These are phyloP conservation scores for Saccharum spontaneum DNA, from an alignment of 176 grass and related monocot genomes.

Conservation along the genomic window DNA sequence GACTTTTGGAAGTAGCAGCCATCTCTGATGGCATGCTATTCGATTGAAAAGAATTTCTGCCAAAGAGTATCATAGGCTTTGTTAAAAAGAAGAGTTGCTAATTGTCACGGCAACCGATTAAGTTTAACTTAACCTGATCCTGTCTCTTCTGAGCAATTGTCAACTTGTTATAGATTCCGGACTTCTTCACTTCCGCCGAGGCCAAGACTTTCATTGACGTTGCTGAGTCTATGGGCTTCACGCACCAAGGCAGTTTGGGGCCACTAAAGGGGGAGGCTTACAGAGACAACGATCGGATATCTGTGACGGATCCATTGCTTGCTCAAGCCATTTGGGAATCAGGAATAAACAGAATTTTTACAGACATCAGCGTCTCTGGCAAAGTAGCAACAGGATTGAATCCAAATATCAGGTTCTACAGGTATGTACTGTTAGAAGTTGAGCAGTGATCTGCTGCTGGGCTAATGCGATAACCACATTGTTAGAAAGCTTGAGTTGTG, in stretches of 20 bases:
- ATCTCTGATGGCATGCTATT: not conserved
- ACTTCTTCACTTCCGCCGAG: slow-evolving; percentile 71
- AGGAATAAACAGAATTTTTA: slow-evolving; percentile 70
- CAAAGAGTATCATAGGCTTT: not conserved
- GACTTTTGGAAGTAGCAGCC: not conserved
- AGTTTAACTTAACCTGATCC: not conserved
- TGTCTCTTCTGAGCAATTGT: not conserved
- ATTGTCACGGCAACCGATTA: not conserved
- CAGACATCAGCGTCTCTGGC: slow-evolving; percentile 62
- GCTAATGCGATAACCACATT: not conserved
- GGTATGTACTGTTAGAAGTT: slow-evolving; percentile 37
- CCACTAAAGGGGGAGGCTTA: slow-evolving; percentile 81
- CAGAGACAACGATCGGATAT: slow-evolving; percentile 92
- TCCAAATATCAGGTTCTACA: slow-evolving; percentile 94
- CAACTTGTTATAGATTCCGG: slow-evolving; percentile 51
- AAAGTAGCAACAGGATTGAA: slow-evolving; percentile 72
- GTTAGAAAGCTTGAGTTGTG: not conserved
- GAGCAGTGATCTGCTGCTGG: not conserved
- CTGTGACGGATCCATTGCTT: slow-evolving; percentile 68
- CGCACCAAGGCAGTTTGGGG: slow-evolving; percentile 84
- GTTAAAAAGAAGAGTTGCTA: not conserved
- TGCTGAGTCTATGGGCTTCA: slow-evolving; percentile 70
- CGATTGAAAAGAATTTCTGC: not conserved
- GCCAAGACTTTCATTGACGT: slow-evolving; percentile 69
- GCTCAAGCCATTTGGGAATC: slow-evolving; percentile 87